Evolutionary conservation across 352 stramenopile genomes (phyloP).

Genomic region (Phytopythium montanum): DNA sequence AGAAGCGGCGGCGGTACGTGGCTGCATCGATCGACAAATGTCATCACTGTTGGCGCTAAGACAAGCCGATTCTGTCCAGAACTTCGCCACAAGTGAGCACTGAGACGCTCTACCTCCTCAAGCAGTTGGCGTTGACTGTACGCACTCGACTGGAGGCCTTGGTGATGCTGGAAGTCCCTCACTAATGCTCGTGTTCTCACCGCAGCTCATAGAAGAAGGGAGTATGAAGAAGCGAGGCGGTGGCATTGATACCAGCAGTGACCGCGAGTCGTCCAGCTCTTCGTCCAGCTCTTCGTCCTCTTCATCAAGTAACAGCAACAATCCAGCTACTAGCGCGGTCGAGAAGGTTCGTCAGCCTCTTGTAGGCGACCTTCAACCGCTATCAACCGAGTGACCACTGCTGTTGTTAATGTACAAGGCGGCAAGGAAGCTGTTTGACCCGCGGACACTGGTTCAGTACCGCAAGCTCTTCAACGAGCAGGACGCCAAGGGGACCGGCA

Average conservation of each 20-base stretch:
- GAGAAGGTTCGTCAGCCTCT: slow-evolving; percentile 15
- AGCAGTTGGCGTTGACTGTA: slow-evolving; percentile 68
- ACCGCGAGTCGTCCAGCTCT: slow-evolving; percentile 16
- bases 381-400: not conserved
- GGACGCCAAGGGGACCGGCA: slow-evolving; percentile 28
- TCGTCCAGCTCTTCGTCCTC: slow-evolving; percentile 20
- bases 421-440: slow-evolving; percentile 34
- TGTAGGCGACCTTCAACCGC: not conserved
- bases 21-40: too few species aligned
- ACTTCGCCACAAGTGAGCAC: slow-evolving; percentile 14
- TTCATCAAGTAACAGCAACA: slow-evolving; percentile 7
- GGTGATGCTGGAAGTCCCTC: not conserved
- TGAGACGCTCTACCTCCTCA: slow-evolving; percentile 53
- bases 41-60: not conserved
- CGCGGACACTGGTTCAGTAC: slow-evolving; percentile 29
- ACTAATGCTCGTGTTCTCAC: not conserved
- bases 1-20: slow-evolving; percentile 2
- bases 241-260: slow-evolving; percentile 23
- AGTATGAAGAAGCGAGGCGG: slow-evolving; percentile 23
- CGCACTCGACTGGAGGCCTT: not conserved
- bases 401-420: slow-evolving; percentile 13
- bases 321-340: slow-evolving; percentile 6
- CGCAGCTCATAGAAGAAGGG: slow-evolving; percentile 58
- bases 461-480: slow-evolving; percentile 29
- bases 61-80: slow-evolving; percentile 3